phyloP scores from a whole-genome alignment of 2,329 filamentous ascomycete species.

The Sporothrix pseudoabietina region DNA sequence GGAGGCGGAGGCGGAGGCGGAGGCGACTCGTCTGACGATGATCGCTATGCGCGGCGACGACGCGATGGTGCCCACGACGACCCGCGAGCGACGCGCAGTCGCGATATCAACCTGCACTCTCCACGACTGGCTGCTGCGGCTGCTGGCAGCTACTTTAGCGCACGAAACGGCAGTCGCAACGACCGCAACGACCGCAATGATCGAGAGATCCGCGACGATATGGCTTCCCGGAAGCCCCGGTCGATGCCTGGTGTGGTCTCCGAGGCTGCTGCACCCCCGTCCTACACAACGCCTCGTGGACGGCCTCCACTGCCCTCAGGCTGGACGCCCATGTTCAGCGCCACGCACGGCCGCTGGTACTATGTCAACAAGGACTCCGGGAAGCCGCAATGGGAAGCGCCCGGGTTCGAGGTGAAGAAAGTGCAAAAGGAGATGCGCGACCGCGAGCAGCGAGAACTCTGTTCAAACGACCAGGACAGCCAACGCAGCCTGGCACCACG shows the following conservation, averaged over 20 bases:
- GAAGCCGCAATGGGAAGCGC: conserved; percentile 58
- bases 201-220: background rate
- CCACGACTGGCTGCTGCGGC: background rate
- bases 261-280: background rate
- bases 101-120: conserved; percentile 3
- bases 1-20: background rate
- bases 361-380: conserved; percentile 60
- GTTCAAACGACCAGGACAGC: background rate
- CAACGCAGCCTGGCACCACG: background rate
- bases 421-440: background rate
- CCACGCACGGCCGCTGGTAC: conserved; percentile 56
- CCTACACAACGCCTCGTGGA: conserved; percentile 38
- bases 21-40: background rate
- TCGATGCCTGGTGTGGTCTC: background rate
- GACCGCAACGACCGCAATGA: background rate
- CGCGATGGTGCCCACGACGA: background rate
- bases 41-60: background rate
- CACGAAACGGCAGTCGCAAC: background rate
- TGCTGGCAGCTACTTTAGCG: conserved; percentile 2
- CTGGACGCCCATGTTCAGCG: conserved; percentile 60
- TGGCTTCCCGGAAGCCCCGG: conserved; percentile 3
- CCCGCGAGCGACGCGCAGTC: background rate
- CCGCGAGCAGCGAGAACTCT: background rate
- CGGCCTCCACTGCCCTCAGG: conserved; percentile 54
- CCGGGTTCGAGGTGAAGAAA: conserved; percentile 35